A percentile compares a stretch with the other conserved stretches of the same genome.
Evolutionary conservation across 1,284 basidiomycete genomes (phyloP).

Genomic region (Spongiforma sp.): DNA sequence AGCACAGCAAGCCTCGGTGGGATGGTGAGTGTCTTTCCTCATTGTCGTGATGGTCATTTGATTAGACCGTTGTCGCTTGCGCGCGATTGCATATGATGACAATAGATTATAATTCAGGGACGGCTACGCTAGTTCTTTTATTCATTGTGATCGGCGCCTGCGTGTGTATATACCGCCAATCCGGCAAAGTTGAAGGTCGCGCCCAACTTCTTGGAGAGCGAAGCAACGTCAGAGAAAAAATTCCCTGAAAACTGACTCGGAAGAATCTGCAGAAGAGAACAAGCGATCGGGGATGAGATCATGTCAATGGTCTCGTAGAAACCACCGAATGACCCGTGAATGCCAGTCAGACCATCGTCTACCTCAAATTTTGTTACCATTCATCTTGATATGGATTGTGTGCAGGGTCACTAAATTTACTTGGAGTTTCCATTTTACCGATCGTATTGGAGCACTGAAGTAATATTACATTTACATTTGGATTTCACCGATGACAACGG

Average conservation of each 20-base stretch:
- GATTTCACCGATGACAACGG: constrained; percentile 73
- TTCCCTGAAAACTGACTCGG: constrained; percentile 50
- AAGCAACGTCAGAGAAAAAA: constrained; percentile 51
- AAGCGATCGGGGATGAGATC: constrained; percentile 37
- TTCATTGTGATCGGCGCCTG: constrained; percentile 77
- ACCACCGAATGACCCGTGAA: too few species aligned
- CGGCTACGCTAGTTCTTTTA: constrained; percentile 81
- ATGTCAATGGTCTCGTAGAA: too few species aligned
- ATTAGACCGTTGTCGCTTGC: not conserved
- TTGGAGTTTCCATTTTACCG: too few species aligned
- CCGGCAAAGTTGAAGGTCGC: constrained; percentile 53
- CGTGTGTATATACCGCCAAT: constrained; percentile 72
- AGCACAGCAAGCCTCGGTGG: constrained; percentile 79
- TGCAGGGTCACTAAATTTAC: too few species aligned
- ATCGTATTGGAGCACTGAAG: too few species aligned
- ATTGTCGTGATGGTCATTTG: not conserved
- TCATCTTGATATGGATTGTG: too few species aligned
- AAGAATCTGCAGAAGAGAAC: constrained; percentile 44
- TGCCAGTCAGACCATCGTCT: too few species aligned
- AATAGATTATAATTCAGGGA: constrained; percentile 94
- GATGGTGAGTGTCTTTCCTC: constrained; percentile 59
- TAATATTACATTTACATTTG: constrained; percentile 43
- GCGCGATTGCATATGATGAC: not conserved
- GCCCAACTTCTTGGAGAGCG: constrained; percentile 45
- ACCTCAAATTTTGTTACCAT: too few species aligned